Evolutionary conservation across 495 filamentous ascomycete species (phyloP).

Genomic region (Clohesyomyces aquaticus): DNA sequence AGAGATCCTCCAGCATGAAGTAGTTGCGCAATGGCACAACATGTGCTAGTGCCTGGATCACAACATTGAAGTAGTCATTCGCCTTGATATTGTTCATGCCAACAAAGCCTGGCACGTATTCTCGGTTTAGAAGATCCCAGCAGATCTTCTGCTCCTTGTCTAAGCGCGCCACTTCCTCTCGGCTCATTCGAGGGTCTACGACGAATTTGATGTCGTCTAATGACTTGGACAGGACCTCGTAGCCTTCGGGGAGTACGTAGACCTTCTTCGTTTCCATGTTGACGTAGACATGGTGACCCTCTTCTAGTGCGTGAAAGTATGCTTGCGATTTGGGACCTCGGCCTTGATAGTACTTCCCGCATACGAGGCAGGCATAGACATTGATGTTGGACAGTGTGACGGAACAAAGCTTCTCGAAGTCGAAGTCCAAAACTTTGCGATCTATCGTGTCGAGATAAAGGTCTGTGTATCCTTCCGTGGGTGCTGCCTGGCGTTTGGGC

Average conservation of each 20-base stretch:
- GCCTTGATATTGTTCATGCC: constrained; percentile 99
- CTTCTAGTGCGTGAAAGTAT: constrained; percentile 96
- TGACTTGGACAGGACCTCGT: constrained; percentile 93
- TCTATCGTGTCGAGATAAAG: constrained; percentile 98
- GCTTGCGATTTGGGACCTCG: constrained; percentile 92
- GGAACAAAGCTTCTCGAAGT: constrained; percentile 98
- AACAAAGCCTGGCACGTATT: constrained; percentile 90
- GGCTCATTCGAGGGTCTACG: constrained; percentile 85
- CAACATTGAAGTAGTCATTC: constrained; percentile 97
- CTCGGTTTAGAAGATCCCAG: constrained; percentile 77
- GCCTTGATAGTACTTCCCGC: constrained; percentile 96
- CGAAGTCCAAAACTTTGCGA: constrained; percentile 83
- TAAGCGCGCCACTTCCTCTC: constrained; percentile 74
- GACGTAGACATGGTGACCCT: constrained; percentile 94
- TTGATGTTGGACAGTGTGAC: constrained; percentile 96
- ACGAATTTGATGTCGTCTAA: constrained; percentile 99
- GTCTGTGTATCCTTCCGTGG: constrained; percentile 87
- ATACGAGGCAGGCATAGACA: constrained; percentile 96
- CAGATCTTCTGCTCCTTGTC: constrained; percentile 76
- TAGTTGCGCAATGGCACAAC: constrained; percentile 89
- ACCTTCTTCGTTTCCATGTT: constrained; percentile 95
- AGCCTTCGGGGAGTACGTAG: constrained; percentile 95
- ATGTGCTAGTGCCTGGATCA: constrained; percentile 92
- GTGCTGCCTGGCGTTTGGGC: constrained; percentile 65
- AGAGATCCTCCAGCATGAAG: constrained; percentile 82